phyloP scores from a whole-genome alignment of 495 filamentous ascomycete species.

The Apiosordaria backusii region DNA sequence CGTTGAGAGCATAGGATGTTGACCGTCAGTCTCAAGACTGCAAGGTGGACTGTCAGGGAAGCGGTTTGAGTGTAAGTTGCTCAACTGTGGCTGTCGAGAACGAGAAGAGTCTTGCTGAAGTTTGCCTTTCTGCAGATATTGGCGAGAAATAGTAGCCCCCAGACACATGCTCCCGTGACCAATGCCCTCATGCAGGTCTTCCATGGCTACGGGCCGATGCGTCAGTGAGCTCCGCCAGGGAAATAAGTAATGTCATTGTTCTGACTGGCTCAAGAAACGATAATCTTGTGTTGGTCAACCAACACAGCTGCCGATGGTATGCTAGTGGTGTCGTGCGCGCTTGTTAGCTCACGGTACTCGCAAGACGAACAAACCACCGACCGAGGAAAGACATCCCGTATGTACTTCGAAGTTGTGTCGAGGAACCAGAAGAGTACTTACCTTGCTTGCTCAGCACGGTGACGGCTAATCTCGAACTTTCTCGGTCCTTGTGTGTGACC shows the following conservation, averaged over 20 bases:
- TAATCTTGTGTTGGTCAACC: neutral
- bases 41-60: neutral
- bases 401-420: neutral
- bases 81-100: neutral
- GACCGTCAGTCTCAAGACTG: neutral
- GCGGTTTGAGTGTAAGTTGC: neutral
- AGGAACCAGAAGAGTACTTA: neutral
- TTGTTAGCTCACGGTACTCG: neutral
- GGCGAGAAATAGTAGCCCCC: neutral
- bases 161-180: neutral
- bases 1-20: too few relatives aligned
- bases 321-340: neutral
- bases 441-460: neutral
- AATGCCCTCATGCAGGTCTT: constrained; percentile 7
- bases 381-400: neutral
- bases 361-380: neutral
- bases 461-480: neutral
- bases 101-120: neutral
- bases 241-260: neutral
- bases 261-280: neutral
- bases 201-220: constrained; percentile 14
- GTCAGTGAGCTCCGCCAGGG: neutral
- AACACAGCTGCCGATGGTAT: neutral
- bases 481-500: neutral
- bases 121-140: neutral